Evolutionary conservation across 345 rosid species (phyloP), one percentile per base, ranked within the genome.

Genomic region (Passiflora organensis): DNA sequence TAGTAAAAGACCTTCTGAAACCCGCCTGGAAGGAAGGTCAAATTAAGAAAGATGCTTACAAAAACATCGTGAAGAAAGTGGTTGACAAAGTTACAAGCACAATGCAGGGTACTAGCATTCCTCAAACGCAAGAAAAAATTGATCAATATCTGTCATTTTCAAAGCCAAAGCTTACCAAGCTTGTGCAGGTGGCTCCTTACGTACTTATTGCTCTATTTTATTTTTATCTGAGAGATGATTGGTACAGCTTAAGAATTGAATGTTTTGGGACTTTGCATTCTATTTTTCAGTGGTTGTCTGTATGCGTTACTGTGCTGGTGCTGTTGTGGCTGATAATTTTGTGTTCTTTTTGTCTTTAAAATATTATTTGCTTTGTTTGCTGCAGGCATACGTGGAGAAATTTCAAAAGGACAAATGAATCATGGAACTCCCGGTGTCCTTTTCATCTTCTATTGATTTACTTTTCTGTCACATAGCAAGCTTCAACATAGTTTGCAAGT

Each of bases 11-110:
- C 71, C 82, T 85, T 59, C 67, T 93, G 50, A 93, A 93, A 71
- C 97, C 99, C 42, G 57, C 82, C 15, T 93, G 97, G 97, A 93
- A 82, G 78, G 99, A 86, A 61, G 97, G 97, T 49, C 94, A 82
- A 55, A 66, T 93, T 59, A 82, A 74, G 71, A 93, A 93, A 74
- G 96, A 93, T 18, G 84, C 77, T 17, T 89, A 89, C 82, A 93
- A 93, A 74, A 86, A 80, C 74, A 83, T 89, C 41, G 99, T 89
- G 62, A 93, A 89, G 88, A 93, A 86, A 63, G 99, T 82, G 23
- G 99, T 93, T 6, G 96, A 86, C 61, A 93, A 93, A 76, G 97
- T 93, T 49, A 89, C 87, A 1, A 74, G 81, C 16, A 75, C 96
- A 4, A 65, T 93, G 72, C 91, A 86, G 69, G 82, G 67, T 19